phyloP scores from a whole-genome alignment of 768 basidiomycete genomes.

The Hygrophorus russula region DNA sequence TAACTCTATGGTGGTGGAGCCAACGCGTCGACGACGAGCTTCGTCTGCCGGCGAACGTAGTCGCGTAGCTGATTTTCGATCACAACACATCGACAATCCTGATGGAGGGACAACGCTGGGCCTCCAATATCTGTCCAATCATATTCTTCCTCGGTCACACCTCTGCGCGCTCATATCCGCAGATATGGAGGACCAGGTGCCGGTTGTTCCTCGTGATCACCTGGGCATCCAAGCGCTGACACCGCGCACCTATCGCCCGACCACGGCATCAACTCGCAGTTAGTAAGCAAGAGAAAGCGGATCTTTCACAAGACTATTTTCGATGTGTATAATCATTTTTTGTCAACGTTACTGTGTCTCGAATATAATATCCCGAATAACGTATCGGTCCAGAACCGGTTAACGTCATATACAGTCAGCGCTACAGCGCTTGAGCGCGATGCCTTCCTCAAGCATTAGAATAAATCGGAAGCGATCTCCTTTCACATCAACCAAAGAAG shows the following conservation, averaged over 20 bases:
- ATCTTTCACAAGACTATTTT: background rate
- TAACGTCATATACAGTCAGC: no score
- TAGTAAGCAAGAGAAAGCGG: background rate
- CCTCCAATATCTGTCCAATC: background rate
- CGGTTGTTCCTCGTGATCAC: no score
- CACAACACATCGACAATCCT: background rate
- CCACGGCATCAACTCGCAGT: background rate
- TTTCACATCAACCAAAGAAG: no score
- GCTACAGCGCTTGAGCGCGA: no score
- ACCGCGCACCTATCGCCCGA: background rate
- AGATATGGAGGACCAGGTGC: background rate
- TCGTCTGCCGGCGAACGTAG: constrained; percentile 34
- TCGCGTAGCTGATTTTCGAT: no score
- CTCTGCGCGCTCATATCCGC: constrained; percentile 3
- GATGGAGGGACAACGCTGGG: background rate
- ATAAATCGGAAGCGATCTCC: no score
- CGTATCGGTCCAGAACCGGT: no score
- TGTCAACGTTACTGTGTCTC: no score
- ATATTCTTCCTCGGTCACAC: constrained; percentile 6
- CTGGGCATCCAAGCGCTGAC: background rate
- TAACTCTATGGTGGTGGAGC: background rate
- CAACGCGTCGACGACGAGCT: constrained; percentile 26
- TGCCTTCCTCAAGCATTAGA: no score
- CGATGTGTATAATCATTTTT: background rate
- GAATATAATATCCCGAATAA: no score